These are phyloP conservation scores for Ascosphaera apis DNA, from an alignment of 2,329 filamentous ascomycete genomes.

Conservation along the genomic window DNA sequence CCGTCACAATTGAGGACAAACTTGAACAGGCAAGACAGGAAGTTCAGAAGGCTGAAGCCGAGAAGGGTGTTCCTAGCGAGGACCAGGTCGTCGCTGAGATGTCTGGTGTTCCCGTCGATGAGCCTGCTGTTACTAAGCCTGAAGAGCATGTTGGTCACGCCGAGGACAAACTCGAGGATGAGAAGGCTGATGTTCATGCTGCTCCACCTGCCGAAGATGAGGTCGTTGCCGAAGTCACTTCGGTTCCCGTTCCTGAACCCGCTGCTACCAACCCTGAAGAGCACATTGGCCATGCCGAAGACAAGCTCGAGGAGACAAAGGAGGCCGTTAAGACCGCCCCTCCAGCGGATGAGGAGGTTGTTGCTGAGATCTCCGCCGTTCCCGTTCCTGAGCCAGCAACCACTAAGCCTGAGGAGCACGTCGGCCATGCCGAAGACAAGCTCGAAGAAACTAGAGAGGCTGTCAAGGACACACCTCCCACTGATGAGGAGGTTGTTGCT, in stretches of 20 bases:
- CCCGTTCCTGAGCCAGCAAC: neutral
- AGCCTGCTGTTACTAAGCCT: neutral
- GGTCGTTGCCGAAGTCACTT: neutral
- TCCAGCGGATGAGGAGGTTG: neutral
- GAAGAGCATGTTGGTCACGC: neutral
- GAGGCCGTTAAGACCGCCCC: slow-evolving; percentile 2
- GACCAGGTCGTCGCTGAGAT: neutral
- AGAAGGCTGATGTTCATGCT: neutral
- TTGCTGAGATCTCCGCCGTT: neutral
- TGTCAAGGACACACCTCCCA: no score
- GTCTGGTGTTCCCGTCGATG: neutral
- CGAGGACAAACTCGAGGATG: neutral
- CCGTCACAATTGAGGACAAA: slow-evolving; percentile 3
- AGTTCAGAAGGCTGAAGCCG: slow-evolving; percentile 1
- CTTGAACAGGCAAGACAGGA: slow-evolving; percentile 3
- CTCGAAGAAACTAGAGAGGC: no score
- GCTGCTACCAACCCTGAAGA: slow-evolving; percentile 1
- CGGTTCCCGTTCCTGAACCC: neutral
- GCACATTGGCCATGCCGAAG: slow-evolving; percentile 2
- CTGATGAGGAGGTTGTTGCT: neutral
- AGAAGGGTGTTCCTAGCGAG: neutral
- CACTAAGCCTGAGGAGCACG: slow-evolving; percentile 1
- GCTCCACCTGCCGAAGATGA: slow-evolving; percentile 1
- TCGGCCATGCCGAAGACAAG: no score
- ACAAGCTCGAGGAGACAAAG: slow-evolving; percentile 3